Evolutionary conservation across 208 protist genomes (phyloP).

Genomic region (Novymonas esmeraldas): DNA sequence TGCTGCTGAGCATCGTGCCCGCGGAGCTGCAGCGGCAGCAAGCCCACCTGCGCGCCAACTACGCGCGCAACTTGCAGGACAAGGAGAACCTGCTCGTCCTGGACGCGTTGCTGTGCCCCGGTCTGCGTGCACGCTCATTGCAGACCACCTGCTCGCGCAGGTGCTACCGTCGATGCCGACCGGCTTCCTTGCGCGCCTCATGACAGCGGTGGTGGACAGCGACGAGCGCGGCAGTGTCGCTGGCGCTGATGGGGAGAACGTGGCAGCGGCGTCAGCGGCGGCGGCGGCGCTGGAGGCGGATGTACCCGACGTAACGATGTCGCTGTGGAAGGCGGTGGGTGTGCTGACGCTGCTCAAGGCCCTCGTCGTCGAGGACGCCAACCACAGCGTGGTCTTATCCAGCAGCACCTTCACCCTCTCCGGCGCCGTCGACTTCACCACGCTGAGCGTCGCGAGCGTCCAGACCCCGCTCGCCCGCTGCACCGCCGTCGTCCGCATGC

Average conservation of each 20-base stretch:
- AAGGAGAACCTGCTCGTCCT: constrained; percentile 46
- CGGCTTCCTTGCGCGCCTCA: constrained; percentile 11
- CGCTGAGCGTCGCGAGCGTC: constrained; percentile 32
- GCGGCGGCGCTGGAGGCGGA: constrained; percentile 12
- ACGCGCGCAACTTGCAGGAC: constrained; percentile 33
- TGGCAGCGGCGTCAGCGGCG: not conserved
- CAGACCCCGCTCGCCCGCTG: constrained; percentile 26
- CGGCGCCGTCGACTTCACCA: constrained; percentile 20
- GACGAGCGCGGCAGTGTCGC: constrained; percentile 7
- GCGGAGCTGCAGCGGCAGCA: constrained; percentile 28
- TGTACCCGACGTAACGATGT: constrained; percentile 20
- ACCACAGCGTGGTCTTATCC: constrained; percentile 20
- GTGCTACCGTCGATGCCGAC: constrained; percentile 11
- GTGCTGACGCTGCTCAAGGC: constrained; percentile 67
- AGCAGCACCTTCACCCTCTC: constrained; percentile 18
- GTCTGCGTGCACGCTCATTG: constrained; percentile 29
- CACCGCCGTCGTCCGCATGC: constrained; percentile 52
- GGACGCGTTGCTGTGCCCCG: constrained; percentile 37
- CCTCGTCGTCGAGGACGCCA: constrained; percentile 42
- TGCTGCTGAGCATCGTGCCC: constrained; percentile 53
- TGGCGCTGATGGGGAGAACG: not conserved
- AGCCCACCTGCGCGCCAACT: constrained; percentile 37
- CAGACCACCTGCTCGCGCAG: constrained; percentile 22
- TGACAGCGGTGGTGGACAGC: constrained; percentile 4
- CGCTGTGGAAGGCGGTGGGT: constrained; percentile 57